Percentiles rank a stretch among this genome's conserved stretches.
These are phyloP conservation scores for Ogataea trehalophila DNA, from an alignment of 805 yeast genomes.

Conservation along the genomic window DNA sequence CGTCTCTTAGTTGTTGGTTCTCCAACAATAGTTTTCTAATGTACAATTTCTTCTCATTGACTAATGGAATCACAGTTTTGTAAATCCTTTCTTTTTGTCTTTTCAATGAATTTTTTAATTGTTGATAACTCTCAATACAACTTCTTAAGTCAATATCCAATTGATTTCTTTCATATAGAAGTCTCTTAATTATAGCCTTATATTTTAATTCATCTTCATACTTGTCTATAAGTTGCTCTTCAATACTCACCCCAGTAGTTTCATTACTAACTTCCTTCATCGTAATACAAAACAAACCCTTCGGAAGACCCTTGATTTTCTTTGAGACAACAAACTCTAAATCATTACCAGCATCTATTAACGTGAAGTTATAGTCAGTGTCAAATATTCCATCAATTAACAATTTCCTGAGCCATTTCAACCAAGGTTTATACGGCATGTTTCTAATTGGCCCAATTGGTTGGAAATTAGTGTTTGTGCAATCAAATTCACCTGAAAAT, in stretches of 20 bases:
- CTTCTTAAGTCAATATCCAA: not conserved
- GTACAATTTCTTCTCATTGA: slow-evolving; percentile 14
- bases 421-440: not conserved
- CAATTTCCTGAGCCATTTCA: not conserved
- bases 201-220: slow-evolving; percentile 11
- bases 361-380: not conserved
- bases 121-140: not conserved
- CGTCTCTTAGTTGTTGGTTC: not conserved
- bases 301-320: slow-evolving; percentile 6
- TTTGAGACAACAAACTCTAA: not conserved
- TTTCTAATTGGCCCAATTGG: not conserved
- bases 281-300: slow-evolving; percentile 11
- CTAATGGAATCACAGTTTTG: slow-evolving; percentile 13
- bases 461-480: too few species aligned
- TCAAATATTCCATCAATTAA: not conserved
- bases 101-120: not conserved
- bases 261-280: slow-evolving; percentile 4
- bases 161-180: slow-evolving; percentile 4
- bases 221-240: slow-evolving; percentile 8
- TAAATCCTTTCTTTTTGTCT: slow-evolving; percentile 3
- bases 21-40: slow-evolving; percentile 5
- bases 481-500: too few species aligned
- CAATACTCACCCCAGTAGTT: not conserved
- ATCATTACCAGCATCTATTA: not conserved
- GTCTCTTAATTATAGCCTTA: slow-evolving; percentile 3